Evolutionary conservation across 2,329 filamentous ascomycete genomes (phyloP), one percentile per base, ranked within the genome.

Genomic region (Nigrospora osmanthi): DNA sequence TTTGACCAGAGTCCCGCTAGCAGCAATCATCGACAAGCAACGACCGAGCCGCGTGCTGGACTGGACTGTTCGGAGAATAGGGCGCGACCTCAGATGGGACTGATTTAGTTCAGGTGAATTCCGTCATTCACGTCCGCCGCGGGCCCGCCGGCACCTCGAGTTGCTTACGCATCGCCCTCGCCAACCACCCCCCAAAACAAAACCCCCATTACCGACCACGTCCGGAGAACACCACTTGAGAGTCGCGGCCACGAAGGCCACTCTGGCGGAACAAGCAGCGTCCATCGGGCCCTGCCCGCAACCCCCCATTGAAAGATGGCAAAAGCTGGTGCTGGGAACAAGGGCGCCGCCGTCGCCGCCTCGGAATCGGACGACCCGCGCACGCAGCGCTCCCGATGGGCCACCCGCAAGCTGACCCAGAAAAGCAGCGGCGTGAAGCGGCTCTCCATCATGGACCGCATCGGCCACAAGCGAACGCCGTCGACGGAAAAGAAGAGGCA

Each of bases 301-400:
- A 60, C 54, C 52, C 55, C 34, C 35, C 40, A 35, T 52, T 53
- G 53, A 54, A 58, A 45, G 41, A 68, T 69, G 67, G 53, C 62
- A 44, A 61, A 61, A 51, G 60, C 55, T 47, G 58, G 58, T 31
- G 54, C 46, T 40, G 58, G 40, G 41, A 53, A 58, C 43, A 42
- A 48, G 23, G 47, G 45, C 31, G 49, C 48, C 38, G 47, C 40
- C 35, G 48, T 39, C 45, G 40, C 38, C 6, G 47, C 45, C 32
- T 42, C 38, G 19, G 47, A 48, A 23, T 41, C 41, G 35, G 49
- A 48, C 67, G 53, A 75, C 67, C 54, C 72, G 48, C 76, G 77
- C 37, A 85, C 83, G 17, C 89, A 91, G 62, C 78, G 90, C 60
- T 83, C 93, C 65, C 78, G 93, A 81, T 97, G 93, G 93, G 91